Conservation (phyloP, 371 early-diverging fungal species). For the Chytridiales sp. region DNA sequence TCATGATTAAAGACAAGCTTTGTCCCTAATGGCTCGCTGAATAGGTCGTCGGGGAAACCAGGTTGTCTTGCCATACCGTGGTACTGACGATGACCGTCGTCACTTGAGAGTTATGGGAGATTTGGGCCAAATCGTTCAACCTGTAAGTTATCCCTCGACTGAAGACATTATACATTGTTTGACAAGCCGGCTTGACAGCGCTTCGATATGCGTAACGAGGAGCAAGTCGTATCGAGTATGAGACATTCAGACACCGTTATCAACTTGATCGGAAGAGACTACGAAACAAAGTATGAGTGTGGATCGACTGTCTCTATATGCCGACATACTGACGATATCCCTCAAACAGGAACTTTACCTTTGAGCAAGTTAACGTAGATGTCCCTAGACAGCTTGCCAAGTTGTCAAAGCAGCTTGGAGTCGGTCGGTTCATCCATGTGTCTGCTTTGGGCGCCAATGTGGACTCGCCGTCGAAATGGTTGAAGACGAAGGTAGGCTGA, state of each 20-base stretch:
- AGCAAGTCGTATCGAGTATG: conserved; percentile 77
- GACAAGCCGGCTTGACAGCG: conserved; percentile 65
- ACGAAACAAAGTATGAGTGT: conserved; percentile 74
- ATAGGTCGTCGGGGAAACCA: conserved; percentile 74
- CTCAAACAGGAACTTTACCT: conserved; percentile 76
- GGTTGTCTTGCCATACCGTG: conserved; percentile 90
- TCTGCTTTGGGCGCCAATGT: conserved; percentile 82
- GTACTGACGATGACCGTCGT: conserved; percentile 75
- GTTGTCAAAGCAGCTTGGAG: conserved; percentile 77
- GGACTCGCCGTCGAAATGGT: conserved; percentile 74
- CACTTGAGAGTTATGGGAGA: conserved; percentile 92
- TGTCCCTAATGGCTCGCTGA: neutral
- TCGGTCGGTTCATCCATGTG: conserved; percentile 84
- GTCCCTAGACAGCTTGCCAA: conserved; percentile 82
- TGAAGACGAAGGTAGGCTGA: conserved; percentile 74
- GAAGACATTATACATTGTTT: too few species aligned
- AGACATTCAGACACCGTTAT: conserved; percentile 92
- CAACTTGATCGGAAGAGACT: conserved; percentile 91
- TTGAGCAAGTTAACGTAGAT: conserved; percentile 81
- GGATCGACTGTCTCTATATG: neutral
- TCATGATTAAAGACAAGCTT: conserved; percentile 3
- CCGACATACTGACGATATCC: neutral
- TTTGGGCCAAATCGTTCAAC: conserved; percentile 88
- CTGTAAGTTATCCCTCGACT: conserved; percentile 58
- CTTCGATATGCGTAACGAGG: conserved; percentile 85